Conservation (phyloP, 202 grass and related monocot species). For the Zoysia matrella region DNA sequence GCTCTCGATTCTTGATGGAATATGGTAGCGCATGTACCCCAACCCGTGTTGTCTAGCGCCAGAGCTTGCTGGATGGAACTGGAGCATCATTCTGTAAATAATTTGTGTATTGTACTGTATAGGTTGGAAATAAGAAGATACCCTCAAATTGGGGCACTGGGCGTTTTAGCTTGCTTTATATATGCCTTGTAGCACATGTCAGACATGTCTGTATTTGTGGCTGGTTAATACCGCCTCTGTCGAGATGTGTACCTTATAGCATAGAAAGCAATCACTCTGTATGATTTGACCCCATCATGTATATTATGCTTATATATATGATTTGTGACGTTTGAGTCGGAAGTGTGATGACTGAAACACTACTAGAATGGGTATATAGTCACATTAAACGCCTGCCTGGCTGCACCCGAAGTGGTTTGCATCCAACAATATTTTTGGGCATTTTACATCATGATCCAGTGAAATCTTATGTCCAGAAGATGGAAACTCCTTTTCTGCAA, state of each 20-base stretch:
- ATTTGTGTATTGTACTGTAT: constrained; percentile 20
- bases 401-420: neutral
- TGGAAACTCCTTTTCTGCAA: neutral
- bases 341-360: neutral
- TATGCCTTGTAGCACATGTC: neutral
- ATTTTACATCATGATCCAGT: neutral
- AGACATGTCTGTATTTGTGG: constrained; percentile 4
- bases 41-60: neutral
- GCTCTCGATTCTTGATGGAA: neutral
- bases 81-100: constrained; percentile 35
- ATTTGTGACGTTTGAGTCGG: neutral
- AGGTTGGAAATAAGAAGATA: constrained; percentile 29
- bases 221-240: neutral
- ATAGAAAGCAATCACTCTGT: constrained; percentile 3
- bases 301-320: neutral
- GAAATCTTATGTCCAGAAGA: neutral
- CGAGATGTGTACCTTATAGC: neutral
- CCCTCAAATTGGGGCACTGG: neutral
- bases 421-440: neutral
- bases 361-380: neutral
- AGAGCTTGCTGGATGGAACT: constrained; percentile 1
- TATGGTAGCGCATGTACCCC: neutral
- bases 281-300: constrained; percentile 11
- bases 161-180: neutral
- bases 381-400: neutral